Evolutionary conservation across 2,329 filamentous ascomycete genomes (phyloP).

Genomic region (Exserohilum rostratum): DNA sequence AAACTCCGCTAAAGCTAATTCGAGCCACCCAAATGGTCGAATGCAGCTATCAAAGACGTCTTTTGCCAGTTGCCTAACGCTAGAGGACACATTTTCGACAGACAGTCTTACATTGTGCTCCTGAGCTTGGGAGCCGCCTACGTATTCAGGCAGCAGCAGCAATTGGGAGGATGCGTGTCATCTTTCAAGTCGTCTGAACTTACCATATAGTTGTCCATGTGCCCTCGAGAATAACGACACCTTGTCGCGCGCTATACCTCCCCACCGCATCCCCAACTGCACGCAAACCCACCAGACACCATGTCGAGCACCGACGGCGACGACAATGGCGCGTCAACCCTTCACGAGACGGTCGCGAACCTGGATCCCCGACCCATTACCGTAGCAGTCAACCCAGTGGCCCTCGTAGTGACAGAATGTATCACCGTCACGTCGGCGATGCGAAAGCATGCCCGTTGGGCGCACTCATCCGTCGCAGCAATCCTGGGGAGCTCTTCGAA

Average conservation of each 20-base stretch:
- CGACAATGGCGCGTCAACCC: constrained; percentile 27
- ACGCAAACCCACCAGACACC: constrained; percentile 10
- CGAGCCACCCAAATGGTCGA: constrained; percentile 12
- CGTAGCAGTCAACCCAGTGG: constrained; percentile 88
- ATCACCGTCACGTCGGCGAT: constrained; percentile 98
- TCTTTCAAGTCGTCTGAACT: constrained; percentile 30
- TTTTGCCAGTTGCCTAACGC: not conserved
- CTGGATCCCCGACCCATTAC: constrained; percentile 57
- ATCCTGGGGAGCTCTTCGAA: constrained; percentile 79
- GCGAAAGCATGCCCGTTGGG: constrained; percentile 95
- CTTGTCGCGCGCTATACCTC: constrained; percentile 21
- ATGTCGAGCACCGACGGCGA: constrained; percentile 42
- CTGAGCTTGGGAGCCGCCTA: not conserved
- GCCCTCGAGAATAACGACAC: constrained; percentile 31
- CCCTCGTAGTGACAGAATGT: constrained; percentile 96
- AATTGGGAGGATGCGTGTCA: constrained; percentile 34
- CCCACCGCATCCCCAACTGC: constrained; percentile 17
- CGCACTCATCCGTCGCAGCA: constrained; percentile 92
- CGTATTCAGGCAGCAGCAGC: constrained; percentile 13
- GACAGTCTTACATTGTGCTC: not conserved
- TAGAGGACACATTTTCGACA: constrained; percentile 2
- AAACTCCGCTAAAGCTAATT: constrained; percentile 19
- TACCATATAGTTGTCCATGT: constrained; percentile 34
- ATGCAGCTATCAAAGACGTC: constrained; percentile 1
- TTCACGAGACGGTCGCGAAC: constrained; percentile 30